phyloP scores from a whole-genome alignment of 2,329 filamentous ascomycete species.

The Elsinoe arachidis region DNA sequence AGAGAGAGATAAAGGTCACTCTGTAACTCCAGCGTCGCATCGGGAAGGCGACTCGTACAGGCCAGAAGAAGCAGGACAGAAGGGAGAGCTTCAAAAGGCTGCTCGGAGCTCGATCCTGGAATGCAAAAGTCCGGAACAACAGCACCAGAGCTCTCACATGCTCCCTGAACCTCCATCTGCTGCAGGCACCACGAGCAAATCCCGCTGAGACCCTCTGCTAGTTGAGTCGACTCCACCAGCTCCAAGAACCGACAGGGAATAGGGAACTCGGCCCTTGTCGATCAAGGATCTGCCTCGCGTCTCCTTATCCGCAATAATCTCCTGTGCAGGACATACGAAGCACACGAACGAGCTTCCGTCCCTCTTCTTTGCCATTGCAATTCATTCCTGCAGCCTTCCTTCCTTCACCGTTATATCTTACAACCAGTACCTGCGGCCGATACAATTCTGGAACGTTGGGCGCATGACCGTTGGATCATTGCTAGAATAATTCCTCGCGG shows the following conservation, averaged over 20 bases:
- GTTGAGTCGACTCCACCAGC: background rate
- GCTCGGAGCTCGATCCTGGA: background rate
- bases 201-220: background rate
- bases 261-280: conserved; percentile 11
- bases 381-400: conserved; percentile 3
- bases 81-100: background rate
- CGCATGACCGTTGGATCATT: conserved; percentile 8
- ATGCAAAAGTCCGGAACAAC: background rate
- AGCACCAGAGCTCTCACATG: background rate
- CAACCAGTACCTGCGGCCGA: conserved; percentile 8
- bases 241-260: background rate
- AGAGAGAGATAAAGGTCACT: background rate
- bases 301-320: conserved; percentile 10
- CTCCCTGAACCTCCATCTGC: background rate
- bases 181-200: background rate
- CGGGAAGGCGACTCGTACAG: background rate
- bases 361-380: background rate
- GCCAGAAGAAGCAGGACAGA: conserved; percentile 7
- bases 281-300: conserved; percentile 11
- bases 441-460: conserved; percentile 12
- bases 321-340: background rate
- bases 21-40: conserved; percentile 5
- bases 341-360: background rate
- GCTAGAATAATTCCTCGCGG: conserved; percentile 5
- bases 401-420: background rate